Evolutionary conservation across 2,329 filamentous ascomycete genomes (phyloP).

Genomic region (Colletotrichum sp.): DNA sequence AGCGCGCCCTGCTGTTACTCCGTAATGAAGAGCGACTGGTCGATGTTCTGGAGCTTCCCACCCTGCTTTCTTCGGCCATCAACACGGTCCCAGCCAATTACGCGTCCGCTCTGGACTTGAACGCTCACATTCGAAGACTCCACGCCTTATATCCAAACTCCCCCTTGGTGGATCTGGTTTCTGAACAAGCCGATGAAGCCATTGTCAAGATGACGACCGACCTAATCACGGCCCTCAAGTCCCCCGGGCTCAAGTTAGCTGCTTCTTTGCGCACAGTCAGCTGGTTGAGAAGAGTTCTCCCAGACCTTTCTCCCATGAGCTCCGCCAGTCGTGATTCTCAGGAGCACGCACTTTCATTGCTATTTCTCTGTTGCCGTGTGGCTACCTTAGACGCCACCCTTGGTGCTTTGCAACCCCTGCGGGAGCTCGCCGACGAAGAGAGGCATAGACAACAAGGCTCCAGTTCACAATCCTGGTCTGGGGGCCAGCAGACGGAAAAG

Average conservation of each 20-base stretch:
- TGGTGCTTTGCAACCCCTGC: slow-evolving; percentile 81
- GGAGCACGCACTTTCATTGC: slow-evolving; percentile 76
- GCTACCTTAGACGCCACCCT: slow-evolving; percentile 80
- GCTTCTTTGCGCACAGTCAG: slow-evolving; percentile 89
- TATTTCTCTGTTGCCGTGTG: slow-evolving; percentile 88
- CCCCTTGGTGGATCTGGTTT: slow-evolving; percentile 73
- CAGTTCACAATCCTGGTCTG: slow-evolving; percentile 55
- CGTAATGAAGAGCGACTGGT: slow-evolving; percentile 88
- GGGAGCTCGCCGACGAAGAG: slow-evolving; percentile 90
- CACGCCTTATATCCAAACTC: slow-evolving; percentile 83
- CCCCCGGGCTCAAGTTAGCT: slow-evolving; percentile 83
- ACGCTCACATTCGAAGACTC: slow-evolving; percentile 90
- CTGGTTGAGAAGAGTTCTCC: slow-evolving; percentile 86
- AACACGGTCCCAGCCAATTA: slow-evolving; percentile 73
- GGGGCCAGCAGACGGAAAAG: slow-evolving; percentile 90
- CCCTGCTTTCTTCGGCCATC: slow-evolving; percentile 81
- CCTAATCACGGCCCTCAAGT: slow-evolving; percentile 77
- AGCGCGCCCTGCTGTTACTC: slow-evolving; percentile 79
- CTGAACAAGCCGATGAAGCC: slow-evolving; percentile 78
- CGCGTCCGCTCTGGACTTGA: slow-evolving; percentile 86
- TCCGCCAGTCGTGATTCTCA: slow-evolving; percentile 24
- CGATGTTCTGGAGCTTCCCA: slow-evolving; percentile 89
- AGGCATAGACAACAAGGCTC: slow-evolving; percentile 51
- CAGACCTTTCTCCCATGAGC: slow-evolving; percentile 61
- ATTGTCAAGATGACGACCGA: slow-evolving; percentile 90